Conservation (phyloP, 441 rosid genomes). For the Syzygium malaccense region DNA sequence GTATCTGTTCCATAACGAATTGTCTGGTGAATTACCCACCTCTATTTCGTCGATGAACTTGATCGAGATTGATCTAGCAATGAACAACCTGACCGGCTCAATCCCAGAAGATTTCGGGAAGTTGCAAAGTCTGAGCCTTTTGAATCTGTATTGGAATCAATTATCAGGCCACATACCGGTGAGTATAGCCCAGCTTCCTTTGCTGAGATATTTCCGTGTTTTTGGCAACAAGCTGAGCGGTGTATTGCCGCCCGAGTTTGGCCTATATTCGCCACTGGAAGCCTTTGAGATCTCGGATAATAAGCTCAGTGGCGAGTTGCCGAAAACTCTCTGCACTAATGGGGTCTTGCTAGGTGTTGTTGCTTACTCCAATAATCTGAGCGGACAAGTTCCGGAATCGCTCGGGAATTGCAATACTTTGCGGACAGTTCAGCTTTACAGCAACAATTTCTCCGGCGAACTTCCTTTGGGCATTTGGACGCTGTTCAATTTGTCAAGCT, state of each 20-base stretch:
- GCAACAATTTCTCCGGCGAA: conserved; percentile 69
- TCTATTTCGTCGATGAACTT: conserved; percentile 29
- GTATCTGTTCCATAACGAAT: conserved; percentile 37
- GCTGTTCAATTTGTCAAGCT: conserved; percentile 33
- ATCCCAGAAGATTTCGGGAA: conserved; percentile 57
- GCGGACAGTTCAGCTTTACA: conserved; percentile 46
- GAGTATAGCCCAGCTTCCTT: conserved; percentile 44
- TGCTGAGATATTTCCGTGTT: conserved; percentile 22
- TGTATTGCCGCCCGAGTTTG: conserved; percentile 54
- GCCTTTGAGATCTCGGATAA: conserved; percentile 52
- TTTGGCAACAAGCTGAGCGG: conserved; percentile 59
- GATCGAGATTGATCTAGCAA: conserved; percentile 41
- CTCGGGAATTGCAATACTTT: conserved; percentile 54
- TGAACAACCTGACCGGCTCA: conserved; percentile 51
- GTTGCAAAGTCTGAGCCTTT: conserved; percentile 26
- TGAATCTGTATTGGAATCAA: conserved; percentile 37
- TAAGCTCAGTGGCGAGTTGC: conserved; percentile 59
- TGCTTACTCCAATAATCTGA: conserved; percentile 51
- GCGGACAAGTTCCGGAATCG: conserved; percentile 55
- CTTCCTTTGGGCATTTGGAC: conserved; percentile 69
- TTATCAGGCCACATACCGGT: conserved; percentile 56
- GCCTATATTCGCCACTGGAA: conserved; percentile 51
- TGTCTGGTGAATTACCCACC: conserved; percentile 54
- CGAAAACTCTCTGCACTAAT: conserved; percentile 56
- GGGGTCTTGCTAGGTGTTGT: conserved; percentile 53